Evolutionary conservation across 169 alveolate genomes (phyloP).

Genomic region (Amoebophrya sp.): DNA sequence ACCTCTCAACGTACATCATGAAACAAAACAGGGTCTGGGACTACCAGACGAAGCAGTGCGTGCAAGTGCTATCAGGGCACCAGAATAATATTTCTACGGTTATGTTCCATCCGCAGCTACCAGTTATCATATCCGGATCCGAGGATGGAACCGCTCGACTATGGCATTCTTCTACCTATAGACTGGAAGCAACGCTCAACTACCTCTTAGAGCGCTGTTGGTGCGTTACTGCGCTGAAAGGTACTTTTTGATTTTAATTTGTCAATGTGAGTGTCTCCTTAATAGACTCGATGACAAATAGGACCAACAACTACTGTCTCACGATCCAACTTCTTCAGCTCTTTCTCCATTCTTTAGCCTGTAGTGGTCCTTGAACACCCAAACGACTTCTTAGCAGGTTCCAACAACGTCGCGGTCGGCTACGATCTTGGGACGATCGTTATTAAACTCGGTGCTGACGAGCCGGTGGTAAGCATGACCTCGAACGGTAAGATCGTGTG

Average conservation of each 20-base stretch:
- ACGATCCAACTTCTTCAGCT: not conserved
- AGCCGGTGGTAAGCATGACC: conserved; percentile 86
- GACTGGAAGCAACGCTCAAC: conserved; percentile 82
- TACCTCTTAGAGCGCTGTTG: conserved; percentile 88
- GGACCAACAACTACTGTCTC: not conserved
- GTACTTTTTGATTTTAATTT: conserved; percentile 45
- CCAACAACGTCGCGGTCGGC: conserved; percentile 67
- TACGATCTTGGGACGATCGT: conserved; percentile 83
- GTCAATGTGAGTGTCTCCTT: not conserved
- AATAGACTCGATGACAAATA: not conserved
- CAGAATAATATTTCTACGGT: conserved; percentile 83
- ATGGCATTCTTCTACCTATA: conserved; percentile 90
- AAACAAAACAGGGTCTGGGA: conserved; percentile 87
- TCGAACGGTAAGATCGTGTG: conserved; percentile 82
- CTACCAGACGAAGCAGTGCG: conserved; percentile 92
- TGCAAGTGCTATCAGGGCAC: conserved; percentile 88
- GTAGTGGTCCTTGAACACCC: not conserved
- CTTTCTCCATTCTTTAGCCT: not conserved
- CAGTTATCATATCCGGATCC: conserved; percentile 85
- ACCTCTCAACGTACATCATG: no score
- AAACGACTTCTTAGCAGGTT: not conserved
- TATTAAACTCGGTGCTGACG: conserved; percentile 90
- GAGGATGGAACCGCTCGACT: conserved; percentile 92
- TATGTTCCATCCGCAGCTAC: conserved; percentile 86
- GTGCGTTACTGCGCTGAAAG: conserved; percentile 80